Evolutionary conservation across 345 rosid genomes (phyloP).

Genomic region (Erucastrum elatum): DNA sequence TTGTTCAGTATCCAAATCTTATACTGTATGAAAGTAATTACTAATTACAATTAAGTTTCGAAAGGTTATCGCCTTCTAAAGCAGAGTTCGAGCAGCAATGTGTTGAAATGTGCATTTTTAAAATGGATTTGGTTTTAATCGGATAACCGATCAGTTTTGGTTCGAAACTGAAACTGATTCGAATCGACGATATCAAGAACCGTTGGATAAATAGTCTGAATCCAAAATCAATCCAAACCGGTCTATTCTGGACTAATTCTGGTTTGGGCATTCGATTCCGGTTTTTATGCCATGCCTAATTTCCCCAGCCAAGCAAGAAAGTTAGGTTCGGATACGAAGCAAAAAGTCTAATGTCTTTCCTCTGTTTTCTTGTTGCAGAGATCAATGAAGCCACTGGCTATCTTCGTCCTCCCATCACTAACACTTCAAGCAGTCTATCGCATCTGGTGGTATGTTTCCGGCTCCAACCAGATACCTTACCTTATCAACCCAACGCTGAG

Average conservation of each 20-base stretch:
- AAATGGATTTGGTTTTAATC: neutral
- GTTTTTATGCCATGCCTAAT: neutral
- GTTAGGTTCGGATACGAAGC: neutral
- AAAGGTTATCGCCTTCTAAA: too few relatives aligned
- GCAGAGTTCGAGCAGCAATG: too few relatives aligned
- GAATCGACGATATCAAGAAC: neutral
- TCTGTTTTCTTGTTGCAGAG: conserved; percentile 49
- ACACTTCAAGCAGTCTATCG: conserved; percentile 63
- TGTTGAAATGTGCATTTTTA: neutral
- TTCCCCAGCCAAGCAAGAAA: neutral
- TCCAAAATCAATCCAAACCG: neutral
- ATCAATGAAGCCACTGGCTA: conserved; percentile 63
- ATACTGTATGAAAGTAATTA: too few relatives aligned
- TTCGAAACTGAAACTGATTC: neutral
- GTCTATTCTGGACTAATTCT: neutral
- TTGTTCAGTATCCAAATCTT: too few relatives aligned
- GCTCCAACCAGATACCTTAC: conserved; percentile 63
- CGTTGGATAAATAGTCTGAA: neutral
- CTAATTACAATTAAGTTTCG: too few relatives aligned
- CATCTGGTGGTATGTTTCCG: conserved; percentile 84
- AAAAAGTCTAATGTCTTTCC: neutral
- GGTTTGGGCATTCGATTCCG: neutral
- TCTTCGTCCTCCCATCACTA: conserved; percentile 68
- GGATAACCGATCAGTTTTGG: neutral
- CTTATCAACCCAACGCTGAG: conserved; percentile 48